phyloP scores from a whole-genome alignment of 495 filamentous ascomycete genomes.

The Apiosordaria backusii region DNA sequence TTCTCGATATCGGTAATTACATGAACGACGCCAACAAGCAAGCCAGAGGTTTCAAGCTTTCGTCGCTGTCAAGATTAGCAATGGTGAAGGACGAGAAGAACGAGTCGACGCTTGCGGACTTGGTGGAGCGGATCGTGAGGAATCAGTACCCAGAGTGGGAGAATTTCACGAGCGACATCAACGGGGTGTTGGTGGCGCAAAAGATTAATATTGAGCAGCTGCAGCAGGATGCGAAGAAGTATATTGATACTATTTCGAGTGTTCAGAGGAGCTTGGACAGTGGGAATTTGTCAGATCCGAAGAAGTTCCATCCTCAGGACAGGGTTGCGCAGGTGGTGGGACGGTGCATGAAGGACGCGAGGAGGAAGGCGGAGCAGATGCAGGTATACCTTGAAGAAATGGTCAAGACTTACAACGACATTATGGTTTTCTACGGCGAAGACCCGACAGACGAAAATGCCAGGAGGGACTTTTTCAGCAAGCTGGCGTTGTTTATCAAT shows the following conservation, averaged over 20 bases:
- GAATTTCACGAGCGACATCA: constrained; percentile 78
- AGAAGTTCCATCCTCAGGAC: constrained; percentile 97
- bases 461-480: constrained; percentile 93
- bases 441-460: constrained; percentile 89
- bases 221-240: constrained; percentile 81
- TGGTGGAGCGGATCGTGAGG: constrained; percentile 95
- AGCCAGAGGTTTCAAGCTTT: constrained; percentile 94
- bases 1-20: constrained; percentile 97
- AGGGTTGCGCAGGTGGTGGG: constrained; percentile 89
- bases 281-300: constrained; percentile 91
- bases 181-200: constrained; percentile 74
- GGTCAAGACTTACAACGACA: constrained; percentile 85
- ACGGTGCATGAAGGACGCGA: constrained; percentile 91
- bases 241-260: constrained; percentile 92
- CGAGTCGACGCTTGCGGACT: constrained; percentile 89
- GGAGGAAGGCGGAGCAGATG: constrained; percentile 95
- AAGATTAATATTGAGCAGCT: constrained; percentile 96
- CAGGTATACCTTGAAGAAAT: constrained; percentile 91
- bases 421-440: constrained; percentile 95
- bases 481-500: constrained; percentile 83
- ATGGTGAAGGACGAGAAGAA: constrained; percentile 99
- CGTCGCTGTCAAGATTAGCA: constrained; percentile 85
- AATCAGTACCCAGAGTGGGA: constrained; percentile 97
- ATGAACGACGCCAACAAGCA: constrained; percentile 99
- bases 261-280: constrained; percentile 87